Evolutionary conservation across 1,284 basidiomycete species (phyloP), one percentile per base, ranked within the genome.

Genomic region (Blastosporella zonata): DNA sequence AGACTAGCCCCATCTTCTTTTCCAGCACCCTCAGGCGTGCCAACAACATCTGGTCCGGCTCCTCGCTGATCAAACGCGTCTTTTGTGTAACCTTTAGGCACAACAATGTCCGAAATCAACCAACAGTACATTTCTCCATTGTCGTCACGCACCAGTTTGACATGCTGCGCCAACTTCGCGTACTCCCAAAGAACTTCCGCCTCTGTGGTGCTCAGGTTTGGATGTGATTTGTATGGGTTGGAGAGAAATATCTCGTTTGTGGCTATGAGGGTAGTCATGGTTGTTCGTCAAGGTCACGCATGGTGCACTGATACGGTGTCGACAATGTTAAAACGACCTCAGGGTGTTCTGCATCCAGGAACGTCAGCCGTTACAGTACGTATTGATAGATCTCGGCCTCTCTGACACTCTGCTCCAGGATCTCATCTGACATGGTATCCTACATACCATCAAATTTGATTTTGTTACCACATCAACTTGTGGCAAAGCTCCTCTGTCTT

Each of bases 1-100:
- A 70, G 0, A 96, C 92, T 31, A 99, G 76, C 5, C 92, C 93
- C 89, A 98, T 95, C 68, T 97, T 97, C 63, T 89, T 83, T 66
- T 98, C 96, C 37, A 98, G 72, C 1, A 84, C 77, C 34, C 95
- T 78, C 34, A 99, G 67, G 48, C 88, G 84, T 35, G 77, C 76
- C n/a, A 98, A 71, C 58, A 97, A 76, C 44, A 68, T 71, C 57
- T 81, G 80, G 66, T 91, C 94, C 31, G 84, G 91, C 52, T 76
- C 79, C 54, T 84, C 84, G 46, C 75, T 74, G 52, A 90, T 69
- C 40, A 69, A 68, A 48, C 77, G 81, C 36, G 82, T 79, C 62
- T 78, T 77, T 49, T 73, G 67, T 10, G 81, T 77, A 47, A 84
- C 63, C 85, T 87, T 44, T 43, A 20, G 18, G 12, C 50, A 22